Base-by-base conservation (phyloP, 306 rosid genomes). In the Medicago arabica region DNA sequence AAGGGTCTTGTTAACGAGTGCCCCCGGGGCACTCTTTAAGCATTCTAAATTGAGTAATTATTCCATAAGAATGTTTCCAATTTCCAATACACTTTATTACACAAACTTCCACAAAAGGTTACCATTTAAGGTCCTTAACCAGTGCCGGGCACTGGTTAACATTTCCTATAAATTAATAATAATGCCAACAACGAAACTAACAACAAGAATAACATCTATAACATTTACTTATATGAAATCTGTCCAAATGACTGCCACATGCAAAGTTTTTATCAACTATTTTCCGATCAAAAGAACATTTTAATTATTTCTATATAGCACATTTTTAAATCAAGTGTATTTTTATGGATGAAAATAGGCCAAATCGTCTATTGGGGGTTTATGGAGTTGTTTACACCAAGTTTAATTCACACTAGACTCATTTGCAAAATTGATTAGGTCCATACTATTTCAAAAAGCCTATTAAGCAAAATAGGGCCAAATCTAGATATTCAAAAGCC, bases 401-500 rank as follows among this genome's bases (percentile, higher is more conserved):
- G 58, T 51, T 51, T 51, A 51, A 23, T 51, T 51, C 58, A 16
- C 11, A 51, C 58, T 16, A 58, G 39, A 58, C 17, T 23, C 12
- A 5, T 58, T 58, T 58, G 5, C 64, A 10, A 58, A 58, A 12
- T 21, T 6, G 36, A 58, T 7, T 21, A 57, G 8, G 38, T 11
- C 38, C 11, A 58, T 5, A 23, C 64, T 25, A 23, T 10, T 58
- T 58, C 38, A 4, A 23, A 58, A 58, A 58, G 3, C 14, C 64
- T 23, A 58, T 23, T 12, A 23, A 58, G 64, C 64, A 57, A 57
- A 57, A 57, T 21, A 19, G 28, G 63, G 19, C 36, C 63, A 57
- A 17, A 21, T 57, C 23, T 21, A 55, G 62, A 31, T 55, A 9
- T 55, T 21, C 4, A 55, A 55, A 55, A 55, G 34, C 34, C 28